phyloP scores from a whole-genome alignment of 306 rosid species.

The Erythrophleum fordii region DNA sequence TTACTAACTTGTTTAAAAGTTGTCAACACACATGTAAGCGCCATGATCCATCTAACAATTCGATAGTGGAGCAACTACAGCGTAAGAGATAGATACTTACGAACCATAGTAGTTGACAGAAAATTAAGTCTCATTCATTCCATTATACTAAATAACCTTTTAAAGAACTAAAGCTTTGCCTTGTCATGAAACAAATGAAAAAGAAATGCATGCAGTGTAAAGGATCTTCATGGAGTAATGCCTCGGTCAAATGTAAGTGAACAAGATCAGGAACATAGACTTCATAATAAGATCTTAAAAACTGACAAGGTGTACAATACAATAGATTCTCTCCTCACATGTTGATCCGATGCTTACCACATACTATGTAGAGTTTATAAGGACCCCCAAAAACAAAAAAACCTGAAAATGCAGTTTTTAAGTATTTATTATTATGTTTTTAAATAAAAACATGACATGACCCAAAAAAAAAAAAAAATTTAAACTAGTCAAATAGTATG shows the following conservation, averaged over 20 bases:
- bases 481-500: neutral
- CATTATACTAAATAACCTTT: constrained; percentile 6
- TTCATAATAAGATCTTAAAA: no score
- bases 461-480: no score
- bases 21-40: no score
- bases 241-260: constrained; percentile 4
- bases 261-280: constrained; percentile 8
- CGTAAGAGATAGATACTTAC: neutral
- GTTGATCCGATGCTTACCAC: constrained; percentile 39
- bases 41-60: no score
- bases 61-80: no score
- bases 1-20: no score
- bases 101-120: neutral
- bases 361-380: constrained; percentile 21
- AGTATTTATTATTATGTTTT: no score
- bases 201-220: constrained; percentile 12
- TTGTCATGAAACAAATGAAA: constrained; percentile 6
- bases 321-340: constrained; percentile 26
- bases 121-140: neutral
- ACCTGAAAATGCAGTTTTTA: no score
- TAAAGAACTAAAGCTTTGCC: constrained; percentile 7
- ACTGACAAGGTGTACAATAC: constrained; percentile 35
- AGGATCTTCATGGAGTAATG: neutral
- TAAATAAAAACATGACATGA: no score
- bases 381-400: neutral